phyloP scores from a whole-genome alignment of 2,329 filamentous ascomycete species.

The Pestalotiopsis fici region DNA sequence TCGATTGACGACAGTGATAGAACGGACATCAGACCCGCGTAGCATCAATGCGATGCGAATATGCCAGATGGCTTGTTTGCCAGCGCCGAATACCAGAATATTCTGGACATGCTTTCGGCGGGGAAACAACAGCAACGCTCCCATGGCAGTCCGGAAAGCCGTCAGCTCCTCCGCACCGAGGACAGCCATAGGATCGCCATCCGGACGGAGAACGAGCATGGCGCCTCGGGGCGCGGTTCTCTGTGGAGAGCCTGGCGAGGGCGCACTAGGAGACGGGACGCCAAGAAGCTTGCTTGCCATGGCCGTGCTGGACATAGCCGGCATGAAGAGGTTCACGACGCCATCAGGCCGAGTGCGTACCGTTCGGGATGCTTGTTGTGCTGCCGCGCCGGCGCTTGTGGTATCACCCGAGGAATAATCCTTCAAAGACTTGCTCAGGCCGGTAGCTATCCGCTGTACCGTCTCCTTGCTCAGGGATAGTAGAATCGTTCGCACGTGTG shows the following conservation, averaged over 20 bases:
- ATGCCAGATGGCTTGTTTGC: conserved; percentile 73
- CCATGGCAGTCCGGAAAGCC: conserved; percentile 68
- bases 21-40: conserved; percentile 22
- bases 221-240: conserved; percentile 32
- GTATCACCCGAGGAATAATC: background rate
- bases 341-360: background rate
- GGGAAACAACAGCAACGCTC: conserved; percentile 59
- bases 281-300: background rate
- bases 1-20: conserved; percentile 33
- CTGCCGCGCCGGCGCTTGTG: background rate
- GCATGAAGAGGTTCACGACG: background rate
- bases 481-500: background rate
- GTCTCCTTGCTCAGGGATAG: background rate
- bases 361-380: background rate
- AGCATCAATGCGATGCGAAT: conserved; percentile 65
- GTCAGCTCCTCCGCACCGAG: conserved; percentile 70
- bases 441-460: background rate
- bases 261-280: background rate
- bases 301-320: background rate
- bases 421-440: background rate
- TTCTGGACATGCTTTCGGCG: conserved; percentile 20
- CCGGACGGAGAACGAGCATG: conserved; percentile 12
- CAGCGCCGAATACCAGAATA: conserved; percentile 68
- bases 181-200: conserved; percentile 45
- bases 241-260: background rate